A percentile compares a stretch with the other conserved stretches of the same genome.
Conservation (phyloP, 345 rosid genomes). For the Stellera chamaejasme region DNA sequence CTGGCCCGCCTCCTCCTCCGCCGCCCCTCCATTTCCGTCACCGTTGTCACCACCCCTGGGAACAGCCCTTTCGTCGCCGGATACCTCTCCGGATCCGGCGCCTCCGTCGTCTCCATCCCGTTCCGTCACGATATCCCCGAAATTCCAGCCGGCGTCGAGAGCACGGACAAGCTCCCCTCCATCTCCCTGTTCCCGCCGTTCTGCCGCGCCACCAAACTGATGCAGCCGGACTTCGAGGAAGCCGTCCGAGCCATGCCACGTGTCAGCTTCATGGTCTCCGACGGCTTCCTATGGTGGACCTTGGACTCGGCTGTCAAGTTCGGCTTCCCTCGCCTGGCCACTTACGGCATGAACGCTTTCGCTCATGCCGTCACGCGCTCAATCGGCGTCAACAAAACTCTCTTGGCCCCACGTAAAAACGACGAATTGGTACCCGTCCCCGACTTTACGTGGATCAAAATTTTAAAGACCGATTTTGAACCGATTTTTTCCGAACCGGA, state of each 20-base stretch:
- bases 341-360: constrained; percentile 39
- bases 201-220: constrained; percentile 42
- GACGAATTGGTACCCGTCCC: constrained; percentile 41
- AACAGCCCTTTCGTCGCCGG: constrained; percentile 46
- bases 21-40: constrained; percentile 25
- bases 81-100: constrained; percentile 28
- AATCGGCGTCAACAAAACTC: background rate
- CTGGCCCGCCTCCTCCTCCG: constrained; percentile 56
- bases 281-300: constrained; percentile 80
- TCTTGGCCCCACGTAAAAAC: constrained; percentile 15
- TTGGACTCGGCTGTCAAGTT: constrained; percentile 54
- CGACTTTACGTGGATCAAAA: constrained; percentile 59
- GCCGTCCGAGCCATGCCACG: constrained; percentile 28
- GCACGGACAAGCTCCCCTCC: constrained; percentile 65
- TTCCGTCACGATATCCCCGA: constrained; percentile 40
- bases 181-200: constrained; percentile 42
- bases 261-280: constrained; percentile 54
- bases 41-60: constrained; percentile 64
- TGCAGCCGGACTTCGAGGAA: constrained; percentile 48
- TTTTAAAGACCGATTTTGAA: constrained; percentile 37
- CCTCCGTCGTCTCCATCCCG: constrained; percentile 37
- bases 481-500: background rate
- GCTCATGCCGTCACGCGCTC: constrained; percentile 8
- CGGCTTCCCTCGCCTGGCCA: constrained; percentile 47
- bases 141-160: constrained; percentile 48